Evolutionary conservation across 805 yeast genomes (phyloP), one percentile per base, ranked within the genome.

Genomic region (Sugiyamaella boreocaroliniensis): DNA sequence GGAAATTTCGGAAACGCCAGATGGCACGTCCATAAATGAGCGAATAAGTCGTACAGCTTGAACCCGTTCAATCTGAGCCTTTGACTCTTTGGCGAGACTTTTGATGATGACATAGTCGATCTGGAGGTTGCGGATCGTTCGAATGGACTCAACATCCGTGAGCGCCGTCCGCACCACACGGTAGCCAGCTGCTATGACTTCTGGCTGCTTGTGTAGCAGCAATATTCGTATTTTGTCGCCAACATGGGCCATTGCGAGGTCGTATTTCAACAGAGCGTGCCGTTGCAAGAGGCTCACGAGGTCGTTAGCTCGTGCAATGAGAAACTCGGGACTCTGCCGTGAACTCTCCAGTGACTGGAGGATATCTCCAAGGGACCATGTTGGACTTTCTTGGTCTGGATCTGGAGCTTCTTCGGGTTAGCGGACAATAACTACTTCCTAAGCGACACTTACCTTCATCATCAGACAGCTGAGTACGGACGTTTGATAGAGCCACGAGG

Each of bases 1-100:
- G 0, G 83, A 75, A 15, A 86, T 62, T 58, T 74, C 76, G 19
- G 71, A 66, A 6, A 74, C 68, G 1, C 89, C 92, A 64, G 64
- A 70, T 1, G 74, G 75, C 2, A 81, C 70, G 41, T 76, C 82
- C 2, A 86, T 61, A 53, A 86, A 80, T 32, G 76, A 71, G 29
- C 97, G 73, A 0, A 89, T 69, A 22, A 89, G 70, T 60, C 84
- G 85, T 32, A 92, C 62, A 0, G 95, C 93, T 61, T 89, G 89
- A 46, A 81, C 83, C 55, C 89, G 77, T 61, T 90, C 96, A 1
- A 80, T 67, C 20, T 80, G 76, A 52, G 63, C 68, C 2, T 79
- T 66, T 40, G 75, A 70, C 19, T 81, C 83, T 48, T 81, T 81
- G 0, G 86, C 75, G 34, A 92, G 68, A 0, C 95, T 76, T 14